Evolutionary conservation across 108 stramenopile genomes (phyloP).

Genomic region (Poteriospumella lacustris): DNA sequence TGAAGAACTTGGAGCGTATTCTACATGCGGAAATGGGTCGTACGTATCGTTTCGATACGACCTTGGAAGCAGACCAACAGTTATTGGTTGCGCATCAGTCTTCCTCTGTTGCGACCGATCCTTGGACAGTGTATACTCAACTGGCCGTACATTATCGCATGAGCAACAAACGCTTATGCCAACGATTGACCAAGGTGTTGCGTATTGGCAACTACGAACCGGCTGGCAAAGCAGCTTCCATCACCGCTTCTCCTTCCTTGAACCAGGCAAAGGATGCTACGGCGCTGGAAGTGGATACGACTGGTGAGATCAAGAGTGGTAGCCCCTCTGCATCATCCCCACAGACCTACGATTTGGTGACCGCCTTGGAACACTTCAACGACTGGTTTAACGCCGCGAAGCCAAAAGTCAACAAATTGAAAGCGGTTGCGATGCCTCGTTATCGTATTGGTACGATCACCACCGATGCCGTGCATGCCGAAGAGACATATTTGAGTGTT

Average conservation of each 20-base stretch:
- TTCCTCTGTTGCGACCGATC: too few relatives aligned
- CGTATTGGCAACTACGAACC: background rate
- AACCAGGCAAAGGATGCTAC: background rate
- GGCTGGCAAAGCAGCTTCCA: too few relatives aligned
- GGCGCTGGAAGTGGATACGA: background rate
- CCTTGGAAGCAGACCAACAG: too few relatives aligned
- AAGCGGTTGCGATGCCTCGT: background rate
- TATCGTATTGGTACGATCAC: conserved; percentile 58
- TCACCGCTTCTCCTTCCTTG: too few relatives aligned
- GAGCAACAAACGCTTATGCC: background rate
- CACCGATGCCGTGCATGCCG: conserved; percentile 45
- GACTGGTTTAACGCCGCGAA: conserved; percentile 20
- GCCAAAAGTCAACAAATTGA: background rate
- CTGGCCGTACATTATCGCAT: background rate
- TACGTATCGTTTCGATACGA: too few relatives aligned
- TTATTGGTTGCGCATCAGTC: too few relatives aligned
- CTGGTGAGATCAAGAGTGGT: too few relatives aligned
- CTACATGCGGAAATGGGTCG: too few relatives aligned
- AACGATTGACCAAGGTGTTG: background rate
- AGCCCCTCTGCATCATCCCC: background rate
- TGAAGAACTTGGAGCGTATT: too few relatives aligned
- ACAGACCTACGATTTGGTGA: background rate
- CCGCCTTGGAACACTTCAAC: conserved; percentile 36
- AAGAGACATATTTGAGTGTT: conserved; percentile 57
- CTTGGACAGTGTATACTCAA: too few relatives aligned